Conservation (phyloP, 352 stramenopile species). For the Pythium vanterpoolii region DNA sequence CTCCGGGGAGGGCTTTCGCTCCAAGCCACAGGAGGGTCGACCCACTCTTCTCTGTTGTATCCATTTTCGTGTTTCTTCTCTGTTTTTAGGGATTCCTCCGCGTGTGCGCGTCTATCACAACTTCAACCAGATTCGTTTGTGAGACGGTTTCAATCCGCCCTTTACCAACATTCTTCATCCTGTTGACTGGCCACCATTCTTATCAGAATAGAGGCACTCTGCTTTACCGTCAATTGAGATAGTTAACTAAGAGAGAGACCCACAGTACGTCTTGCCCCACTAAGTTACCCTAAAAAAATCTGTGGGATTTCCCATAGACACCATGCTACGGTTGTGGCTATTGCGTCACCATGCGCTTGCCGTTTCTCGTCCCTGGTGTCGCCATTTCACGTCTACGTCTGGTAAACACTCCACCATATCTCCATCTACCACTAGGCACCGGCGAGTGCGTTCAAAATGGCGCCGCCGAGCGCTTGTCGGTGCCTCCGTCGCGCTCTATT, state of each 20-base stretch:
- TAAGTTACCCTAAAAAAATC: neutral
- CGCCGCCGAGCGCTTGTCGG: constrained; percentile 1
- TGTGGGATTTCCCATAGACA: neutral
- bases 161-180: constrained; percentile 1
- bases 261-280: neutral
- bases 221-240: neutral
- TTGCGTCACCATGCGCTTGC: neutral
- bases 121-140: constrained; percentile 16
- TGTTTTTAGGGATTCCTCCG: constrained; percentile 1
- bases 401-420: neutral
- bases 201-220: neutral
- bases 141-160: constrained; percentile 3
- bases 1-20: too few species aligned
- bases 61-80: neutral
- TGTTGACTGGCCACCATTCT: neutral
- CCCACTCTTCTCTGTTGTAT: too few species aligned
- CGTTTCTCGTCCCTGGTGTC: neutral
- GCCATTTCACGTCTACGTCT: neutral
- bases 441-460: constrained; percentile 11
- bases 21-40: too few species aligned
- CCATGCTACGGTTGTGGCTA: neutral
- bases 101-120: constrained; percentile 25
- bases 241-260: neutral
- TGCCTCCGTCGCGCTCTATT: constrained; percentile 2
- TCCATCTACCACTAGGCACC: neutral